phyloP scores from a whole-genome alignment of 2,329 filamentous ascomycete genomes.

The Beauveria sp. region DNA sequence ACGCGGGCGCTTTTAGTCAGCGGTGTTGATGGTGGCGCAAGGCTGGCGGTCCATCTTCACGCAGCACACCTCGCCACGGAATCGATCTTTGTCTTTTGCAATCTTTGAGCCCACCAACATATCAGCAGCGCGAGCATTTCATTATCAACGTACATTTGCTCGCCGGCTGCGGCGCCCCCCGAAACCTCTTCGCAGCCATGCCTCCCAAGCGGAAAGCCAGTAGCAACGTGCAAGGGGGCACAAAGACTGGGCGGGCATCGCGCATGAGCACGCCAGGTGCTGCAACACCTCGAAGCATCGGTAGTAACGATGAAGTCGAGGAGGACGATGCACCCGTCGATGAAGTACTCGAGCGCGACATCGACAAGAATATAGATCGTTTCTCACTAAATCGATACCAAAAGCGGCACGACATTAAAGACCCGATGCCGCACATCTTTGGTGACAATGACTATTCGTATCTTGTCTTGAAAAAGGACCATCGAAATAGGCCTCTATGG shows the following conservation, averaged over 20 bases:
- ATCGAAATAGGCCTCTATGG: constrained; percentile 77
- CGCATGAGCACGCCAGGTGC: constrained; percentile 53
- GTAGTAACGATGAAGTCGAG: constrained; percentile 42
- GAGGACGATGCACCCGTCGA: constrained; percentile 45
- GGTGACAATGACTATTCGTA: constrained; percentile 64
- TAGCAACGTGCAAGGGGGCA: constrained; percentile 36
- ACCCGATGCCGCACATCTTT: constrained; percentile 40
- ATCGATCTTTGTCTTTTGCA: neutral
- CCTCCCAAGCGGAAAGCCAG: constrained; percentile 64
- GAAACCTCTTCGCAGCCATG: constrained; percentile 36
- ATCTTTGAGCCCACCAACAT: neutral
- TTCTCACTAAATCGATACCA: constrained; percentile 49
- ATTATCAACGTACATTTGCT: neutral
- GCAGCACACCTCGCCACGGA: neutral
- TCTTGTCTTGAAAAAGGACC: constrained; percentile 73
- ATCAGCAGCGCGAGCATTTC: neutral
- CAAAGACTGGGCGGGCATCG: constrained; percentile 51
- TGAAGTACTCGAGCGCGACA: constrained; percentile 43
- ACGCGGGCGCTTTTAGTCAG: neutral
- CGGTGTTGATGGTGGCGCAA: neutral
- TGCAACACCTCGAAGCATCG: constrained; percentile 51
- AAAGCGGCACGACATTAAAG: constrained; percentile 34
- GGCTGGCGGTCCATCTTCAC: neutral
- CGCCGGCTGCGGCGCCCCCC: neutral
- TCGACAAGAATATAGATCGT: constrained; percentile 52